Base-by-base conservation (phyloP, 768 basidiomycete genomes). In the Suillus fuscotomentosus region DNA sequence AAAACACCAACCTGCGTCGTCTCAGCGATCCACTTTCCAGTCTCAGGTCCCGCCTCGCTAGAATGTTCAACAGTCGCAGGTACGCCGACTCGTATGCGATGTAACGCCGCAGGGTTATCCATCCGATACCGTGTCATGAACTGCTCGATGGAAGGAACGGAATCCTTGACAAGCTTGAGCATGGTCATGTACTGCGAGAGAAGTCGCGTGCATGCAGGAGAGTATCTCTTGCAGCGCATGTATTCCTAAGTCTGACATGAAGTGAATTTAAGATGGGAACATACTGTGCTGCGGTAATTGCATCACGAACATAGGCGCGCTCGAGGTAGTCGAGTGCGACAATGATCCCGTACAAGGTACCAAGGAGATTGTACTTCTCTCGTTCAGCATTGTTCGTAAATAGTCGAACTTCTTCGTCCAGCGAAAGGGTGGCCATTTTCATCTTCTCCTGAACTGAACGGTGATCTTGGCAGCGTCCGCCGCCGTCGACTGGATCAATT, bases 41-140 rank as follows among this genome's bases (percentile, higher is more conserved):
- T 94, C 77, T 98, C 96, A 13, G 91, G 91, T 1, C 93, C 94
- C 9, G 91, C 91, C 75, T 95, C 95, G 53, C 91, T 91, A 14
- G 93, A 92, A 75, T 99, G 97, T 74, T 99, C 96, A 4, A 97
- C 92, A 0, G 96, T 99, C 0, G 97, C 97, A 5, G 97, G 97
- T 0, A 99, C 95, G 11, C 96, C 96, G 1, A 98, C 92, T 72
- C 89, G 85, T 41, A 98, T 80, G 47, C 96, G 83, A 75, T 98
- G 94, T 10, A 97, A 78, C 2, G 97, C 97, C 13, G 97, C 97
- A 1, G 94, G 93, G 65, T 92, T 85, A 72, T 97, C 95, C 91
- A 97, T 94, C 70, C 88, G 80, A 79, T 95, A 98, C 60, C 90
- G 86, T 60, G 82, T 81, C 95, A 97, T 97, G 78, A 98, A 99